phyloP scores from a whole-genome alignment of 768 basidiomycete genomes.

The Pisolithus albus region DNA sequence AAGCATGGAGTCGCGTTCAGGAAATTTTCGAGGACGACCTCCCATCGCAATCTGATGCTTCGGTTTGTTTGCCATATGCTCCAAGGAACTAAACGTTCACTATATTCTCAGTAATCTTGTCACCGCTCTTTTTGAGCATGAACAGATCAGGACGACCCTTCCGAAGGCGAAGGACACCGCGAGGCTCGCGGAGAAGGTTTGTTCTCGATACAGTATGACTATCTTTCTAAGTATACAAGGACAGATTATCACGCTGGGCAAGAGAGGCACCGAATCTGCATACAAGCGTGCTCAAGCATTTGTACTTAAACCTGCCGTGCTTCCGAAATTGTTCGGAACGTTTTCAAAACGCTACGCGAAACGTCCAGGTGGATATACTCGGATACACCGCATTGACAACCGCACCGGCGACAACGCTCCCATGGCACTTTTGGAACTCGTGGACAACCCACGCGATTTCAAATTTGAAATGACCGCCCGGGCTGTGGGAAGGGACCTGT shows the following conservation, averaged over 20 bases:
- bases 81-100: conserved; percentile 2
- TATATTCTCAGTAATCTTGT: conserved; percentile 69
- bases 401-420: conserved; percentile 91
- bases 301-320: conserved; percentile 60
- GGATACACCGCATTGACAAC: conserved; percentile 87
- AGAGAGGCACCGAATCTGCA: conserved; percentile 69
- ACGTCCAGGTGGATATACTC: conserved; percentile 91
- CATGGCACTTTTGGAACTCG: conserved; percentile 86
- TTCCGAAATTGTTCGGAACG: conserved; percentile 79
- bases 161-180: conserved; percentile 93
- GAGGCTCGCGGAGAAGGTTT: conserved; percentile 86
- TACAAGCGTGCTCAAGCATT: conserved; percentile 70
- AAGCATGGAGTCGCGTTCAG: conserved; percentile 93
- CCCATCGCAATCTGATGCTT: conserved; percentile 90
- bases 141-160: conserved; percentile 91
- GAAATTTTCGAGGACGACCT: conserved; percentile 86
- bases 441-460: conserved; percentile 87
- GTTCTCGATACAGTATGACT: not conserved
- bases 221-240: conserved; percentile 3
- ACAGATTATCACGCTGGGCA: conserved; percentile 88
- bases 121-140: conserved; percentile 88
- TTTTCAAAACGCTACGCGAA: conserved; percentile 74
- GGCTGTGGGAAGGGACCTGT: conserved; percentile 77
- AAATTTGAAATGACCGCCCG: conserved; percentile 85
- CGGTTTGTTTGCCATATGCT: conserved; percentile 43